These are phyloP conservation scores for Fomes fomentarius DNA, from an alignment of 1,284 basidiomycete species.

Conservation along the genomic window DNA sequence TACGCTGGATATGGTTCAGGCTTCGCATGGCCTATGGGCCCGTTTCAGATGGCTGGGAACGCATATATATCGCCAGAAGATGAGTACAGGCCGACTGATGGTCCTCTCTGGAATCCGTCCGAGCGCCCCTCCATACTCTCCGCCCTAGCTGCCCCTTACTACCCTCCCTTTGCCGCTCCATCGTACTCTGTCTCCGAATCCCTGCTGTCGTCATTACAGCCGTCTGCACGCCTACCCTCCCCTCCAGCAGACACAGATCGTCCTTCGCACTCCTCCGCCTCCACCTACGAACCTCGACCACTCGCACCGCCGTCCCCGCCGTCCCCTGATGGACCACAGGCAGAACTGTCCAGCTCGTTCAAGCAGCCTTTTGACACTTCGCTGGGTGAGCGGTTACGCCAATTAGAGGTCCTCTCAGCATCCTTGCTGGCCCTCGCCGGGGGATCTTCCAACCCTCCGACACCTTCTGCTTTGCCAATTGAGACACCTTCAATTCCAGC, in stretches of 20 bases:
- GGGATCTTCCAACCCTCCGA: not conserved
- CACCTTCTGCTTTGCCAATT: not conserved
- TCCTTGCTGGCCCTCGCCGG: conserved; percentile 7
- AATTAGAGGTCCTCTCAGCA: conserved; percentile 16
- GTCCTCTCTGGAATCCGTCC: conserved; percentile 4
- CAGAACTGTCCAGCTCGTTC: not conserved
- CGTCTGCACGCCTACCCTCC: not conserved
- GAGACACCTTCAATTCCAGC: not conserved
- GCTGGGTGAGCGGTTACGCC: conserved; percentile 13
- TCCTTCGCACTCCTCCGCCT: not conserved
- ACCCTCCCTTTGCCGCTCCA: not conserved
- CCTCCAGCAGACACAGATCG: not conserved
- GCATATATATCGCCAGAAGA: conserved; percentile 2
- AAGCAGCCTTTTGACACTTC: not conserved
- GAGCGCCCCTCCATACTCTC: conserved; percentile 3
- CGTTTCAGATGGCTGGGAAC: not conserved
- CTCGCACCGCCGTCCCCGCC: too few species aligned
- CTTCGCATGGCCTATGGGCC: not conserved
- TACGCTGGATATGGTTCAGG: not conserved
- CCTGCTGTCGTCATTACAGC: not conserved
- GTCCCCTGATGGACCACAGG: not conserved
- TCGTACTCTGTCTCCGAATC: not conserved
- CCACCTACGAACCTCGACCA: not conserved
- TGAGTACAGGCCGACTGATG: conserved; percentile 11
- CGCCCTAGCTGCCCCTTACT: conserved; percentile 3